Conservation (phyloP, 2,329 filamentous ascomycete species). For the Pyrenochaeta sp. region DNA sequence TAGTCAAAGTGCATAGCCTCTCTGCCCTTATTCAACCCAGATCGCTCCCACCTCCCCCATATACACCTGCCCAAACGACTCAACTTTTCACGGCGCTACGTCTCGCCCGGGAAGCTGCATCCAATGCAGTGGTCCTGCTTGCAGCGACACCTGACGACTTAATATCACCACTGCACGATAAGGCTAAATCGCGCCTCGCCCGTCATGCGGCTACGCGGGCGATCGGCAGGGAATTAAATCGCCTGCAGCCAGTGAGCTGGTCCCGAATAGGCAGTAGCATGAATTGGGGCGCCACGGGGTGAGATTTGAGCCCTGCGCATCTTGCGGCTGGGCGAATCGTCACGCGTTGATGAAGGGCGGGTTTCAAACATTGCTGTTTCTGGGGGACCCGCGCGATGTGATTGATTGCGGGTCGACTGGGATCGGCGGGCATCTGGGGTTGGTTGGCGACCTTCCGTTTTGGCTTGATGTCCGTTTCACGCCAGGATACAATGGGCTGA, state of each 20-base stretch:
- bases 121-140: slow-evolving; percentile 18
- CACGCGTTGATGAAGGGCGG: slow-evolving; percentile 5
- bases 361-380: slow-evolving; percentile 5
- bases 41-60: slow-evolving; percentile 6
- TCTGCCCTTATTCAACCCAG: neutral
- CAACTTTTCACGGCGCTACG: slow-evolving; percentile 30
- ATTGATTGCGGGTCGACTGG: slow-evolving; percentile 4
- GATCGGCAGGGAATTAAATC: slow-evolving; percentile 18
- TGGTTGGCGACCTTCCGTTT: slow-evolving; percentile 11
- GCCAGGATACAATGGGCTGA: too few relatives aligned
- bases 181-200: slow-evolving; percentile 14
- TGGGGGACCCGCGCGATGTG: neutral
- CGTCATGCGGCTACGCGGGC: slow-evolving; percentile 15
- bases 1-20: slow-evolving; percentile 1
- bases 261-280: slow-evolving; percentile 15
- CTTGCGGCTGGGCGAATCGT: slow-evolving; percentile 4
- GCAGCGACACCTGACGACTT: slow-evolving; percentile 16
- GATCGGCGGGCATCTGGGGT: slow-evolving; percentile 9
- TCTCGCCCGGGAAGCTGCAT: slow-evolving; percentile 32
- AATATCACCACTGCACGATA: slow-evolving; percentile 34
- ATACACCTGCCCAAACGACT: slow-evolving; percentile 38
- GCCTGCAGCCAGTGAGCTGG: slow-evolving; percentile 16
- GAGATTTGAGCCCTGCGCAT: slow-evolving; percentile 6
- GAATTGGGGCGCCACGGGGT: slow-evolving; percentile 2
- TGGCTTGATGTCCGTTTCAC: neutral